Conservation (phyloP, 2,329 filamentous ascomycete genomes). For the Neopestalotiopsis sp. region DNA sequence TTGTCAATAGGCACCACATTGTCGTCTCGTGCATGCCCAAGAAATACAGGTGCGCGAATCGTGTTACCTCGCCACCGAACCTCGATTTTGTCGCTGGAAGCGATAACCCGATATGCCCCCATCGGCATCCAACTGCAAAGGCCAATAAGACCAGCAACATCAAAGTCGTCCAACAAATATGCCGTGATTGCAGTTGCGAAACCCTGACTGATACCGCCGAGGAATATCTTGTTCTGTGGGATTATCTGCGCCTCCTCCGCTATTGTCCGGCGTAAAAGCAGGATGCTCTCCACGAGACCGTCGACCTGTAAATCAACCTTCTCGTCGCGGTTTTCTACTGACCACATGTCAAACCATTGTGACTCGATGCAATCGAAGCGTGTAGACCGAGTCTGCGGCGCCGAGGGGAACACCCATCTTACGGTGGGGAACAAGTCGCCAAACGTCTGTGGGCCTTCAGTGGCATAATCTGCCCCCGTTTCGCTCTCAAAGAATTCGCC, state of each 20-base stretch:
- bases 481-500: constrained; percentile 45
- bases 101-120: background rate
- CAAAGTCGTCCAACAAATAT: constrained; percentile 18
- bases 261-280: constrained; percentile 24
- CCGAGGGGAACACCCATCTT: constrained; percentile 36
- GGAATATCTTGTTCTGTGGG: constrained; percentile 30
- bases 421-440: constrained; percentile 29
- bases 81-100: background rate
- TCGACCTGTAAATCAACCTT: constrained; percentile 26
- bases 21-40: constrained; percentile 35
- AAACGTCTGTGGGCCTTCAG: constrained; percentile 26
- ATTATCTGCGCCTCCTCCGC: constrained; percentile 28
- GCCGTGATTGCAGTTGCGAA: constrained; percentile 31
- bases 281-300: constrained; percentile 29
- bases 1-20: constrained; percentile 32
- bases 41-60: constrained; percentile 29
- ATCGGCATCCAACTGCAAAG: constrained; percentile 35
- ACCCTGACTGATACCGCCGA: constrained; percentile 38
- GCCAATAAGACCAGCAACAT: constrained; percentile 33
- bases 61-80: background rate
- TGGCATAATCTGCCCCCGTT: constrained; percentile 24
- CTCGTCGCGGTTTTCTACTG: constrained; percentile 52
- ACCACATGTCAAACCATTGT: constrained; percentile 51
- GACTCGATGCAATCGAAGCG: constrained; percentile 28
- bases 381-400: constrained; percentile 22